Evolutionary conservation across 139 green algal species (phyloP).

Genomic region (Auxenochlorella pyrenoidosa): DNA sequence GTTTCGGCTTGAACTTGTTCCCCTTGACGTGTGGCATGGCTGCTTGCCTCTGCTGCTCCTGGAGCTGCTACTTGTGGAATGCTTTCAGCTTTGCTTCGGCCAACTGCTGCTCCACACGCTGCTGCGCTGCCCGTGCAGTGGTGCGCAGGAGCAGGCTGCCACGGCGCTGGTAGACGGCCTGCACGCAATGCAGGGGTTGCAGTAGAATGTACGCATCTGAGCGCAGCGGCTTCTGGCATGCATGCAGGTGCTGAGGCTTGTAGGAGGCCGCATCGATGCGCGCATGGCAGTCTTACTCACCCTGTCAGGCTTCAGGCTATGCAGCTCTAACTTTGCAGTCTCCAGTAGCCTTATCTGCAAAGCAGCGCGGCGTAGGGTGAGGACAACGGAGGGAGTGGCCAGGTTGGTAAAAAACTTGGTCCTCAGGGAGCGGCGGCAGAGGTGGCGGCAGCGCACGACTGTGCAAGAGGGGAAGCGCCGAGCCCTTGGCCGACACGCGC

Average conservation of each 20-base stretch:
- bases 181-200: neutral
- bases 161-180: constrained; percentile 6
- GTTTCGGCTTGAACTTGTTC: constrained; percentile 39
- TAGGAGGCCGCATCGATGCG: no score
- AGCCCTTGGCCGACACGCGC: no score
- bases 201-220: no score
- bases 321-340: neutral
- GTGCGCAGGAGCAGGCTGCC: constrained; percentile 13
- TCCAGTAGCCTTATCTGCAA: neutral
- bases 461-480: no score
- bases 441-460: no score
- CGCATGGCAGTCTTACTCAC: neutral
- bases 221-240: no score
- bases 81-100: neutral
- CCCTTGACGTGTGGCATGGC: neutral
- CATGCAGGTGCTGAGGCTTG: neutral
- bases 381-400: no score
- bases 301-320: neutral
- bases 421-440: no score
- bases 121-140: neutral
- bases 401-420: no score
- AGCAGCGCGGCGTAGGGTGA: no score
- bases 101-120: neutral
- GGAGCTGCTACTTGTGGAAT: neutral
- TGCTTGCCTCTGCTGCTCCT: neutral